A percentile compares a stretch with the other conserved stretches of the same genome.
These are phyloP conservation scores for Verticillium nonalfalfae DNA, from an alignment of 2,329 filamentous ascomycete species.

Conservation along the genomic window DNA sequence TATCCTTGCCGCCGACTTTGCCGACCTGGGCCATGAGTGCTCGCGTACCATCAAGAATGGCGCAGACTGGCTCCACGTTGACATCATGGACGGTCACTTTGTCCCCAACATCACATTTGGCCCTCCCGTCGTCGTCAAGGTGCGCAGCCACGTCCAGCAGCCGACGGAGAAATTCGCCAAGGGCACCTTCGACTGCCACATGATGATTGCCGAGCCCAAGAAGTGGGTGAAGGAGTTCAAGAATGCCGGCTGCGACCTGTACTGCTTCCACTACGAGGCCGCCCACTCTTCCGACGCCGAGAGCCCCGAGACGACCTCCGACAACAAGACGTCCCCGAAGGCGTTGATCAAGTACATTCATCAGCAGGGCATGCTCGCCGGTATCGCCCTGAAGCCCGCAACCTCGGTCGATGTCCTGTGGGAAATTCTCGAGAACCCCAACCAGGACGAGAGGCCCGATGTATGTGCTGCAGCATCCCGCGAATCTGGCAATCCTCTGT, in stretches of 20 bases:
- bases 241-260: constrained; percentile 91
- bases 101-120: constrained; percentile 98
- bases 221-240: constrained; percentile 97
- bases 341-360: constrained; percentile 90
- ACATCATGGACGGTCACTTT: constrained; percentile 97
- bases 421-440: constrained; percentile 72
- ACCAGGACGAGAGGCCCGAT: constrained; percentile 76
- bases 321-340: constrained; percentile 70
- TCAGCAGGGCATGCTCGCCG: constrained; percentile 78
- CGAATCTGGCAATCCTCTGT: not conserved
- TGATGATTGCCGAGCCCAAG: constrained; percentile 99
- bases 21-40: constrained; percentile 79
- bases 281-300: constrained; percentile 84
- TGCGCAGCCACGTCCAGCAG: constrained; percentile 75
- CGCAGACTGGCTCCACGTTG: constrained; percentile 90
- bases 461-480: constrained; percentile 45
- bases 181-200: constrained; percentile 98
- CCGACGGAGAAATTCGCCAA: constrained; percentile 65
- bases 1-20: constrained; percentile 97
- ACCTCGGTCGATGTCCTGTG: constrained; percentile 88
- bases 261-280: constrained; percentile 99
- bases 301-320: constrained; percentile 62
- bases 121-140: constrained; percentile 89
- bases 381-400: constrained; percentile 91
- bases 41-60: constrained; percentile 77